phyloP scores from a whole-genome alignment of 208 protist genomes.

The Leishmania major region DNA sequence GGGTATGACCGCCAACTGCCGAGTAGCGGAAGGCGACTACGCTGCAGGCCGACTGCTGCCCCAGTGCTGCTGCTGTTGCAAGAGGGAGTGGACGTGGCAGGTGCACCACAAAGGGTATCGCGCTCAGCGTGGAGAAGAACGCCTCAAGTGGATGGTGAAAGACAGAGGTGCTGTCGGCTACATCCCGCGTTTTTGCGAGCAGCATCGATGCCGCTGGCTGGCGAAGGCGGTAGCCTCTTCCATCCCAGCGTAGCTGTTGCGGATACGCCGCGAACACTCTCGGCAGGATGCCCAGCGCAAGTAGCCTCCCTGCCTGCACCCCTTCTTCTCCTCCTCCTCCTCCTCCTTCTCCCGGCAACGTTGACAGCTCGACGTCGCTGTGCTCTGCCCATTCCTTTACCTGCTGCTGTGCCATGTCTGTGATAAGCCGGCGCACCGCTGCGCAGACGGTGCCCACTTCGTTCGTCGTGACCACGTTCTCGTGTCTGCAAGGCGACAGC shows the following conservation, averaged over 20 bases:
- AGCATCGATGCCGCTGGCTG: not conserved
- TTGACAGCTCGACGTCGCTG: not conserved
- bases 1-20: constrained; percentile 1
- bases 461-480: constrained; percentile 22
- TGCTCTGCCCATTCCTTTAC: not conserved
- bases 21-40: constrained; percentile 13
- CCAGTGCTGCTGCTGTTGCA: not conserved
- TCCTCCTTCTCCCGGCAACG: not conserved
- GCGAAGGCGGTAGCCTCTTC: constrained; percentile 33
- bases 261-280: constrained; percentile 29
- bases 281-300: constrained; percentile 27
- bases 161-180: not conserved
- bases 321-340: not conserved
- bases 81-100: constrained; percentile 20
- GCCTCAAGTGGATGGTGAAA: constrained; percentile 52
- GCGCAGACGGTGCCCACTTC: constrained; percentile 17
- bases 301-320: not conserved
- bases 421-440: constrained; percentile 7
- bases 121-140: constrained; percentile 33
- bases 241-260: constrained; percentile 35
- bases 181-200: not conserved
- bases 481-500: not conserved
- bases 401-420: constrained; percentile 12
- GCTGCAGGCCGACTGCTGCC: not conserved
- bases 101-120: constrained; percentile 13